A percentile compares a stretch with the other conserved stretches of the same genome.
These are phyloP conservation scores for Leucocoprinus birnbaumii DNA, from an alignment of 768 basidiomycete genomes.

Conservation along the genomic window DNA sequence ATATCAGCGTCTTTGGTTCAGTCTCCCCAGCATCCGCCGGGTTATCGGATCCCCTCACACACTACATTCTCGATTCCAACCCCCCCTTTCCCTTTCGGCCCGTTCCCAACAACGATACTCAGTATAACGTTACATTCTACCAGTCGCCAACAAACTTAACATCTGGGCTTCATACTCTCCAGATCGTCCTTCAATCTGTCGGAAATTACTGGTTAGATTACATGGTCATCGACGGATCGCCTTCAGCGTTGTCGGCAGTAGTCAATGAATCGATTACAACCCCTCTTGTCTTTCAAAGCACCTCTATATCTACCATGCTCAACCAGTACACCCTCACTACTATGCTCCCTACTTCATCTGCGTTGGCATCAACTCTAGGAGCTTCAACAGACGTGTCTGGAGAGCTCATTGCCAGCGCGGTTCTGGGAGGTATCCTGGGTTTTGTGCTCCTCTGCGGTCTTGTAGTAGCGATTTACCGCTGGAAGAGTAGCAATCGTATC, in stretches of 20 bases:
- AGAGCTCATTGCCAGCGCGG: neutral
- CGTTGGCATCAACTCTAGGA: too few relatives aligned
- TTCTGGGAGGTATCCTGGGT: neutral
- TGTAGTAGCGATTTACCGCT: neutral
- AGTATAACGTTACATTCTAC: conserved; percentile 3
- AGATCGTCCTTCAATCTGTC: neutral
- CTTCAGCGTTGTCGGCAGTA: too few relatives aligned
- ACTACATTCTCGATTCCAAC: neutral
- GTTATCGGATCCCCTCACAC: neutral
- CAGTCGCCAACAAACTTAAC: neutral
- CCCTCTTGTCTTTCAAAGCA: too few relatives aligned
- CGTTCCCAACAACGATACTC: neutral
- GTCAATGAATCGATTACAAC: neutral
- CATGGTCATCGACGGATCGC: neutral
- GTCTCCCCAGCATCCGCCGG: neutral
- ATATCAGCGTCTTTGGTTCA: neutral
- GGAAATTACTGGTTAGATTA: conserved; percentile 1
- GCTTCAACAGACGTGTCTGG: neutral
- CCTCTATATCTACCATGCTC: too few relatives aligned
- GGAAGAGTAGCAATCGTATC: too few relatives aligned
- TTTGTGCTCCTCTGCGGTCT: neutral
- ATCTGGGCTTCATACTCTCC: neutral
- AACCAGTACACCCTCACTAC: too few relatives aligned
- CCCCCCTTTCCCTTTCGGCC: neutral
- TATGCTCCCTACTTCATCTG: too few relatives aligned